Base-by-base conservation (phyloP, 306 rosid genomes). In the Oemleria cerasiformis region DNA sequence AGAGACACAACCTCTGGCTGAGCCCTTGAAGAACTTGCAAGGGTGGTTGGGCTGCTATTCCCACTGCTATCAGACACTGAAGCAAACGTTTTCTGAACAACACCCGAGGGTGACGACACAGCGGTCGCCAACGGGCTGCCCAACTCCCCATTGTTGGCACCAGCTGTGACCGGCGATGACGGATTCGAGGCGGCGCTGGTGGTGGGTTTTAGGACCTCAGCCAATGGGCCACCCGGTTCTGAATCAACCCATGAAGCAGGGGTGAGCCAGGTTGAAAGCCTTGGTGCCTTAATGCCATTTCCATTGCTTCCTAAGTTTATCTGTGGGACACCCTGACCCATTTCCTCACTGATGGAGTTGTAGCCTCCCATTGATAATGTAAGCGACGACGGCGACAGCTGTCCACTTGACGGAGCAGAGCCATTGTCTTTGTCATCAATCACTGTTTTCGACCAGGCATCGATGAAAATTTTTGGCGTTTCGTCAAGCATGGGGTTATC, bases 41-140 rank as follows among this genome's bases (percentile, higher is more conserved):
- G 70, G 2, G 42, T 81, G 2, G 42, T 81, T 14, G 89, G 92
- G 83, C 92, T 91, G 73, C 96, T 85, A 70, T 80, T 85, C 61
- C 79, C 81, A 69, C 97, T 86, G 49, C 97, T 83, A 73, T 86
- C 97, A 57, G 97, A 88, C 53, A 84, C 50, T 0, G 97, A 85
- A 77, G 80, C 81, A 51, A 83, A 40, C 3, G 90, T 79, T 55
- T 80, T 91, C 73, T 82, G 96, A 81, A 91, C 77, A 54, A 88
- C 96, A 65, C 85, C 90, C 19, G 96, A 88, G 1, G 97, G 90
- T 19, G 95, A 86, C 39, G 92, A 88, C 0, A 73, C 78, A 70
- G 81, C 56, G 30, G 80, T 82, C 41, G 79, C 80, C 43, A 73
- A 41, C 0, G 87, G 77, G 36, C 87, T 83, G 30, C 86, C 56